phyloP scores from a whole-genome alignment of 768 basidiomycete genomes.

The Mycena olivaceomarginata region DNA sequence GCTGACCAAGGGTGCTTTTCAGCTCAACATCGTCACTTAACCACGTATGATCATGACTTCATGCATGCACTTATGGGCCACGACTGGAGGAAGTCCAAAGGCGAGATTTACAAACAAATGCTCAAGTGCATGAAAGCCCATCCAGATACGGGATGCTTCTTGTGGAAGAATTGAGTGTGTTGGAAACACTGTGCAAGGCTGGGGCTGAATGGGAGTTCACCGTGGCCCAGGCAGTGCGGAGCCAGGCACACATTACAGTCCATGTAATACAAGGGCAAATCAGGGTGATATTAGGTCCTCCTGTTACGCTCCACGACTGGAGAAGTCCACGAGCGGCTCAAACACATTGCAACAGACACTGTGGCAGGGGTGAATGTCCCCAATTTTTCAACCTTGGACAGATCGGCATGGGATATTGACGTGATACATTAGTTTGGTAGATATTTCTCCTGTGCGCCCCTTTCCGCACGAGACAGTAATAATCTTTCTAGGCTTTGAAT shows the following conservation, averaged over 20 bases:
- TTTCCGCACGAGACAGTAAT: too few relatives aligned
- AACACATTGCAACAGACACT: background rate
- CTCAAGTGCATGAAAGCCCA: constrained; percentile 6
- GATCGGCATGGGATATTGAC: background rate
- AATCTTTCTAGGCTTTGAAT: too few relatives aligned
- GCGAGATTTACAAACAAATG: background rate
- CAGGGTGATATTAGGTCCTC: constrained; percentile 10
- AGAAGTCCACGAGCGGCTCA: background rate
- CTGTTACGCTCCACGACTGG: constrained; percentile 10
- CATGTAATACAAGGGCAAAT: constrained; percentile 11
- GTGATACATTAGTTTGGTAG: background rate
- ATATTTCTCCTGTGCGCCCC: too few relatives aligned
- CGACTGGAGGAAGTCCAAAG: background rate
- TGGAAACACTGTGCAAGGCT: background rate
- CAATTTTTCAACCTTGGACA: background rate
- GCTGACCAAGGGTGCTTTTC: background rate
- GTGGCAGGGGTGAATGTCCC: background rate
- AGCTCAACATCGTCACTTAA: background rate
- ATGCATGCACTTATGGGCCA: constrained; percentile 16
- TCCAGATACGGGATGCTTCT: constrained; percentile 9
- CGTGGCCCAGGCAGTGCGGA: constrained; percentile 11
- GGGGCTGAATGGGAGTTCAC: background rate
- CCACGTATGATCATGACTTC: constrained; percentile 2
- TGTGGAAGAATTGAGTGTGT: background rate
- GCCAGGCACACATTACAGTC: background rate